Base-by-base conservation (phyloP, 306 rosid genomes). In the Dalbergia cultrata region DNA sequence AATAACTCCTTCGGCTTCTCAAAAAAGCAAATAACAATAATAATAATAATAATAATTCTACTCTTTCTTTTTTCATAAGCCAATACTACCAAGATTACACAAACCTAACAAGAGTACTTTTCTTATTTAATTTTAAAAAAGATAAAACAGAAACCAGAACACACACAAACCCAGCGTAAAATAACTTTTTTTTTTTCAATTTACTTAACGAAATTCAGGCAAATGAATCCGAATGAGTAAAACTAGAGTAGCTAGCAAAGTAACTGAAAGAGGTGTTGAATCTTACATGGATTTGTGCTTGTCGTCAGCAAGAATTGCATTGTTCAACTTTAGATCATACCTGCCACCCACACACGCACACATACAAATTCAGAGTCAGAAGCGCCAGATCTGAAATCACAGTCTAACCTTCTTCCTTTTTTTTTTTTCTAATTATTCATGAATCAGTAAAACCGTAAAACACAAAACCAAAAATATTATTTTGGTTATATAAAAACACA, bases 281-380 rank as follows among this genome's bases (percentile, higher is more conserved):
- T 75, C 85, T 79, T 86, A 95, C 99, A 95, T 95, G 13, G 94
- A 90, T 65, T 91, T 83, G 86, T 95, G 98, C 82, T 93, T 95
- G 21, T 93, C 99, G 87, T 95, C 98, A 0, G 99, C 96, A 69
- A 93, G 93, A 82, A 91, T 91, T 16, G 97, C 97, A 83, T 93
- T 52, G 91, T 95, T 93, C 82, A 81, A 76, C 89, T 90, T 88
- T 82, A 93, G 39, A 34, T 80, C 97, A 35, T 90, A 95, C 56
- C 98, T 95, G 95, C 22, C 9, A 47, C 41, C 49, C 13, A 50
- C 19, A 50, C 57, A 50, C 17, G 5, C n/a, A 50, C n/a, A 14
- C 17, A 16, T 4, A 7, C 43, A 63, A 54, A 80, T 12, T 50
- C 10, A 79, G 66, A 79, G 49, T 8, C 33, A 82, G 2, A 71